These are phyloP conservation scores for Aethionema arabicum DNA, from an alignment of 345 rosid genomes.

Conservation along the genomic window DNA sequence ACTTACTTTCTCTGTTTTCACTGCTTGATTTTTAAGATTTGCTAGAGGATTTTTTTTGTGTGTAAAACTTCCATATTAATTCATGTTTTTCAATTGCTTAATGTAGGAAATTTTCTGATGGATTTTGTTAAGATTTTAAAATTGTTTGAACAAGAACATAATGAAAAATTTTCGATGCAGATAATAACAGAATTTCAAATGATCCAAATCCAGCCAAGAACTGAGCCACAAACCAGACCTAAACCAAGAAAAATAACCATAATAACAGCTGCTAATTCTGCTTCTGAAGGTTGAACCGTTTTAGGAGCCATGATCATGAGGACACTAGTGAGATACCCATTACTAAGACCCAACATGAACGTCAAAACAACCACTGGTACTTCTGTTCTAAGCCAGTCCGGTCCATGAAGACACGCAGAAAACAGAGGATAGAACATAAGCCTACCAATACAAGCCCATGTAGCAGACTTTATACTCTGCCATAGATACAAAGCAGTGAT, in stretches of 20 bases:
- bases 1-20: too few relatives aligned
- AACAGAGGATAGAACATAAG: slow-evolving; percentile 74
- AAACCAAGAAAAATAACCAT: slow-evolving; percentile 72
- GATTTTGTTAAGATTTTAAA: too few relatives aligned
- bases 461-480: slow-evolving; percentile 53
- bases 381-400: slow-evolving; percentile 76
- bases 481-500: slow-evolving; percentile 58
- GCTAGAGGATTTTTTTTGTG: too few relatives aligned
- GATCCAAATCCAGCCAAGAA: slow-evolving; percentile 88
- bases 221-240: slow-evolving; percentile 75
- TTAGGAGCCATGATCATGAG: slow-evolving; percentile 83
- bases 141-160: too few relatives aligned
- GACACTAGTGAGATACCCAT: slow-evolving; percentile 85
- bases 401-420: slow-evolving; percentile 74
- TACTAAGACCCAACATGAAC: slow-evolving; percentile 70
- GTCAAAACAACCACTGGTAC: slow-evolving; percentile 61
- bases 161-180: neutral
- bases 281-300: slow-evolving; percentile 62
- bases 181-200: slow-evolving; percentile 32
- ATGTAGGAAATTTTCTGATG: too few relatives aligned
- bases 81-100: too few relatives aligned
- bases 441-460: slow-evolving; percentile 67
- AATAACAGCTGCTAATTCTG: slow-evolving; percentile 75
- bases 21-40: too few relatives aligned
- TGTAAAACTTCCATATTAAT: too few relatives aligned